Evolutionary conservation across 352 stramenopile genomes (phyloP), one percentile per base, ranked within the genome.

Genomic region (Phytopythium montanum): DNA sequence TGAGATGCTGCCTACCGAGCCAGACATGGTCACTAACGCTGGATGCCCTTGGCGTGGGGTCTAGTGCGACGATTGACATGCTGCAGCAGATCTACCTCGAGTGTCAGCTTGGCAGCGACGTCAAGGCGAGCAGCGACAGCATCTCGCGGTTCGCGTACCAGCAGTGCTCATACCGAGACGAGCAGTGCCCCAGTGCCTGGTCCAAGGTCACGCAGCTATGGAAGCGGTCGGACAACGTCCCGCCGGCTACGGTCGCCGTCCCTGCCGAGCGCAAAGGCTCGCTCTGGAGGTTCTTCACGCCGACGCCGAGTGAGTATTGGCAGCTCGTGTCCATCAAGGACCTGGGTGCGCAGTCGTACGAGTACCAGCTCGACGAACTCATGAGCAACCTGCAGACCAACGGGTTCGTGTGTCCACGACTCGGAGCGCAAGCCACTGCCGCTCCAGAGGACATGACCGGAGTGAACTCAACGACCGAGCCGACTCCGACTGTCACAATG

Each of bases 31-130:
- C 42, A 14, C 42, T 49, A 39, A 44, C 38, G n/a, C 13, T 50
- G 36, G 16, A 50, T 38, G 2, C 7, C 4, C 23, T 54, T 41
- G 48, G 5, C n/a, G 34, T 56, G 2, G n/a, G n/a, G n/a, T 28
- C 1, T 48, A 81, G 70, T 31, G 69, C 73, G 18, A 81, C 73
- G 9, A 60, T 75, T 13, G 73, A 80, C 53, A 42, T 80, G 34
- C 44, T 80, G 18, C 66, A 69, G 9, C 66, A 77, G 50, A 62
- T 73, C 14, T 81, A 76, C 55, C 52, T 76, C 12, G 70, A 81
- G 29, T 81, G 73, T n/a, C 70, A 79, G 41, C 56, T 81, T 3
- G 64, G 72, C 28, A 61, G 65, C n/a, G 41, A 67, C 7, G 63
- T 75, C n/a, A 62, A 60, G 54, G 65, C 72, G 1, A 68, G 38